Evolutionary conservation across 257 asterid genomes (phyloP).

Genomic region (Handroanthus guayacan): DNA sequence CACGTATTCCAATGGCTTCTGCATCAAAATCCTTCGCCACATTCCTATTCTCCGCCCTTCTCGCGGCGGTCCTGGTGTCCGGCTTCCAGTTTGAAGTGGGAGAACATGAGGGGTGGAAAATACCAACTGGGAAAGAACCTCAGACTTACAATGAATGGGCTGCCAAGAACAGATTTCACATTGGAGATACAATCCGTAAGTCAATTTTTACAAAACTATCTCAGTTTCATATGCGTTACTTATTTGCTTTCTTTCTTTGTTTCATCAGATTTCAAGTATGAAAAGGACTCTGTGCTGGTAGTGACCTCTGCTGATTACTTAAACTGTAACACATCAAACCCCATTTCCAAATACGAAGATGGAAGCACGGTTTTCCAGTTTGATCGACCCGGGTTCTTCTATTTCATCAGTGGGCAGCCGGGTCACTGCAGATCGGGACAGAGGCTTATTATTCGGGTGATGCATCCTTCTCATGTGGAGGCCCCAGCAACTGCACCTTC

Average conservation of each 20-base stretch:
- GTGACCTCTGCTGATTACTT: conserved; percentile 59
- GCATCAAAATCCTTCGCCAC: conserved; percentile 31
- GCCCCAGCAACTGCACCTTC: conserved; percentile 48
- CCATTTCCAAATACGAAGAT: conserved; percentile 56
- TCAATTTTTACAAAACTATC: neutral
- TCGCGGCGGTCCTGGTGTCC: conserved; percentile 38
- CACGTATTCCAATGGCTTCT: conserved; percentile 42
- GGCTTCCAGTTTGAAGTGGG: conserved; percentile 67
- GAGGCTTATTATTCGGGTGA: conserved; percentile 63
- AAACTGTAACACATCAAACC: conserved; percentile 57
- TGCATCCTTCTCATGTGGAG: conserved; percentile 56
- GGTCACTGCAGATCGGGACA: conserved; percentile 72
- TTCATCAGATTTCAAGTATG: conserved; percentile 66
- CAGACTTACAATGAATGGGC: conserved; percentile 85
- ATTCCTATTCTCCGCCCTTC: conserved; percentile 37
- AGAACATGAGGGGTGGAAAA: conserved; percentile 57
- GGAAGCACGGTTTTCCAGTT: conserved; percentile 61
- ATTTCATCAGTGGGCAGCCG: conserved; percentile 74
- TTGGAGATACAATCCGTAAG: conserved; percentile 73
- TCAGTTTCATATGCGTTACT: neutral
- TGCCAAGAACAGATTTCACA: conserved; percentile 61
- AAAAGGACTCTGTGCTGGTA: conserved; percentile 64
- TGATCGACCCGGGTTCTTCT: conserved; percentile 59
- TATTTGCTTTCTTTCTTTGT: neutral
- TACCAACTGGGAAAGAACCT: conserved; percentile 64